Evolutionary conservation across 2,329 filamentous ascomycete genomes (phyloP).

Genomic region (Dryadomyces sulphureus): DNA sequence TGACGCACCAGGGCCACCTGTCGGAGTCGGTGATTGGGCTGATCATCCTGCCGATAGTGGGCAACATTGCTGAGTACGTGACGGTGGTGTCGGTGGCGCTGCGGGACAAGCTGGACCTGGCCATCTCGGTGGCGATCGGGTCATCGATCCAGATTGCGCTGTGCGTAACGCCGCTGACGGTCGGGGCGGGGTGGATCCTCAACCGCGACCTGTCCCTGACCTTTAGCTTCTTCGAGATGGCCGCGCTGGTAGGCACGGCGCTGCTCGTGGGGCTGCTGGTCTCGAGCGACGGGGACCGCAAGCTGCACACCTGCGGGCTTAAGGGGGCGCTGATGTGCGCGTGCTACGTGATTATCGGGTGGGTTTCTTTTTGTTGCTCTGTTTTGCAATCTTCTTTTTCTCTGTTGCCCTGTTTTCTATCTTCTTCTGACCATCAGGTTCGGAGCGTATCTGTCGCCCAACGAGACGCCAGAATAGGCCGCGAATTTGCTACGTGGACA

Average conservation of each 20-base stretch:
- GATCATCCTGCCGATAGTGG: conserved; percentile 66
- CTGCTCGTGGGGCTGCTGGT: conserved; percentile 80
- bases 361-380: not conserved
- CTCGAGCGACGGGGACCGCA: conserved; percentile 42
- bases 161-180: conserved; percentile 65
- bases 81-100: conserved; percentile 68
- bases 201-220: conserved; percentile 56
- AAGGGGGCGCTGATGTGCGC: conserved; percentile 60
- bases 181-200: conserved; percentile 67
- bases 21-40: conserved; percentile 64
- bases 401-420: not conserved
- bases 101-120: conserved; percentile 61
- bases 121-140: conserved; percentile 69
- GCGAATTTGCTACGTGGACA: too few relatives aligned
- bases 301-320: conserved; percentile 59
- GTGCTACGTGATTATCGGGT: conserved; percentile 50
- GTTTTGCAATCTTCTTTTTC: not conserved
- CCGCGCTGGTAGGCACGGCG: conserved; percentile 68
- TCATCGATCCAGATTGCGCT: conserved; percentile 72
- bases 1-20: conserved; percentile 43
- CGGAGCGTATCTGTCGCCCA: not conserved
- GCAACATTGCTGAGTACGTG: conserved; percentile 69
- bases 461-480: not conserved
- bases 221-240: conserved; percentile 78
- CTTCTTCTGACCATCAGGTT: not conserved